Percentiles rank a stretch among this genome's conserved stretches.
Evolutionary conservation across 306 rosid genomes (phyloP).

Genomic region (Vicia sativa): DNA sequence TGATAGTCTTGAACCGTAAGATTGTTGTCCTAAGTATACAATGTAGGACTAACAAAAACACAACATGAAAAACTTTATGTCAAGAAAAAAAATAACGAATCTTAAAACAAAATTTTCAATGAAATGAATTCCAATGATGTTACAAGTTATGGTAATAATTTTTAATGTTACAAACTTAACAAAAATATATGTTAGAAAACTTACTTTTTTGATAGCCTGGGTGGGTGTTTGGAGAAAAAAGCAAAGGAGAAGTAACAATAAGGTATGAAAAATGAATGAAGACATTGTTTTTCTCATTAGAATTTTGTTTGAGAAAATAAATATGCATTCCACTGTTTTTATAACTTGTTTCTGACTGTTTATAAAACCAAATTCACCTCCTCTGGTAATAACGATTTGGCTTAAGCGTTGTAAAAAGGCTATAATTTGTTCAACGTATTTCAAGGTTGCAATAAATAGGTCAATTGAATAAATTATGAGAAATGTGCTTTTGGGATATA

Average conservation of each 20-base stretch:
- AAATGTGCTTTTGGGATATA: too few species aligned
- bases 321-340: conserved; percentile 2
- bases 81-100: background rate
- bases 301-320: background rate
- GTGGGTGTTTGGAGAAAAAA: conserved; percentile 37
- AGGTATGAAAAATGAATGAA: background rate
- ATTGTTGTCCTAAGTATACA: conserved; percentile 68
- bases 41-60: conserved; percentile 57
- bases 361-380: background rate
- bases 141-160: background rate
- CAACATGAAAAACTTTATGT: background rate
- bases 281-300: conserved; percentile 38
- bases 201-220: conserved; percentile 51
- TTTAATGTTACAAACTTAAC: background rate
- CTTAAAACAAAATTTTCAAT: background rate
- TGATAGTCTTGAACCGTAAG: conserved; percentile 42
- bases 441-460: background rate
- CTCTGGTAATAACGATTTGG: background rate
- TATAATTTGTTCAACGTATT: background rate
- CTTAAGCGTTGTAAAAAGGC: background rate
- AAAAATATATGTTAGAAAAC: background rate
- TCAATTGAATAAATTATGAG: background rate
- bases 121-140: background rate
- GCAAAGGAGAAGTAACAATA: conserved; percentile 41
- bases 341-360: background rate